phyloP scores from a whole-genome alignment of 2,329 filamentous ascomycete species.

The Chaetothyriales sp. region DNA sequence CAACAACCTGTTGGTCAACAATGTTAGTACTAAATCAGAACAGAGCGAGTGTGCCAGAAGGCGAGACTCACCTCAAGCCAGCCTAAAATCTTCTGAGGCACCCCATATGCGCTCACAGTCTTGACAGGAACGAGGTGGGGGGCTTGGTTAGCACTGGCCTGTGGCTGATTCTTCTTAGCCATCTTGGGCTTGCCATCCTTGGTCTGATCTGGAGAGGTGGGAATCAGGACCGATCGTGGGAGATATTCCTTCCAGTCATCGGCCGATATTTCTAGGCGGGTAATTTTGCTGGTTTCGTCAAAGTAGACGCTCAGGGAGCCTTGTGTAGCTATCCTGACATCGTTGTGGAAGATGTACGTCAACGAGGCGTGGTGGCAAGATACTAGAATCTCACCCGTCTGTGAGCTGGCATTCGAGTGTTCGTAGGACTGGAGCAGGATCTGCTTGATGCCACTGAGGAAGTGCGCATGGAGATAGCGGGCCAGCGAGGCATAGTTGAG shows the following conservation, averaged over 20 bases:
- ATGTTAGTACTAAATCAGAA: neutral
- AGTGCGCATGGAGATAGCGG: constrained; percentile 80
- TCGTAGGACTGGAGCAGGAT: constrained; percentile 77
- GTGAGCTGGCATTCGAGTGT: constrained; percentile 40
- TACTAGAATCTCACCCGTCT: constrained; percentile 54
- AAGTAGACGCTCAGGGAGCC: constrained; percentile 68
- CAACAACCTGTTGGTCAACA: constrained; percentile 37
- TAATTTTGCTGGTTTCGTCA: constrained; percentile 62
- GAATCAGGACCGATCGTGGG: constrained; percentile 40
- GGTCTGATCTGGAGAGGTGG: constrained; percentile 31
- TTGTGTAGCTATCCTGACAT: constrained; percentile 66
- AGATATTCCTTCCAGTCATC: constrained; percentile 69
- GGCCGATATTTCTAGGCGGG: constrained; percentile 69
- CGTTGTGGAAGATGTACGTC: constrained; percentile 77
- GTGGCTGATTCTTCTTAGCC: constrained; percentile 32
- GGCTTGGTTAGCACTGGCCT: constrained; percentile 2
- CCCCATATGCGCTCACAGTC: constrained; percentile 31
- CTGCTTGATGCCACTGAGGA: constrained; percentile 67
- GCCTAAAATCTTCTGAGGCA: constrained; percentile 5
- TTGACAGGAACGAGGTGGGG: constrained; percentile 32
- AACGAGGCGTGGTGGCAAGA: constrained; percentile 64
- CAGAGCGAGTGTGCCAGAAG: neutral
- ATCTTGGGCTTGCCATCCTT: constrained; percentile 43
- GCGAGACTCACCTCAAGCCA: constrained; percentile 2
- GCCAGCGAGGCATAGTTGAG: constrained; percentile 68